Evolutionary conservation across 495 filamentous ascomycete genomes (phyloP), one percentile per base, ranked within the genome.

Genomic region (Aspergillus biplanus): DNA sequence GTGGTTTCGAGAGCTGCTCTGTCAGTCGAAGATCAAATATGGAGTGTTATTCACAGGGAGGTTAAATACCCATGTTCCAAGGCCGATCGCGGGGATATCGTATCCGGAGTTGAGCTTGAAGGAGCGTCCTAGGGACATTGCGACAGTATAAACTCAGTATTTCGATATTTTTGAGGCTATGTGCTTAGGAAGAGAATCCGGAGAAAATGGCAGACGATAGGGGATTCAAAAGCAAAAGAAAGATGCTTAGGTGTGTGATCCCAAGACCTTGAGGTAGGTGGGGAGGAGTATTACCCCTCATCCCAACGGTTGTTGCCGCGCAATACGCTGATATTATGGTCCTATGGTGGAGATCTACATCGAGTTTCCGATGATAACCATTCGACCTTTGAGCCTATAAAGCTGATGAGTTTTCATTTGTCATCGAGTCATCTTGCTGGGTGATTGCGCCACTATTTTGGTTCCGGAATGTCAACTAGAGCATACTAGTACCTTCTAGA

Each of bases 1-100:
- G 70, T 7, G 75, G 78, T 59, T 80, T 75, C 48, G 80, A 78
- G 18, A 82, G 78, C 82, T 82, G 73, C 47, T 58, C 39, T 47
- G 11, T 63, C 57, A 53, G 31, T 33, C 32, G 7, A 52, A 3
- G 49, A 21, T 53, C 5, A 33, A 4, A 61, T 7, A 13, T 7
- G 50, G 34, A 35, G 37, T 31, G 7, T 31, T 9, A 31, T n/a
- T 62, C 12, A 9, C 16, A 15, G 46, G 64, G 39, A 63, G 47
- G 37, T 37, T 53, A 54, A 66, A 12, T 64, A 74, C 68, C 71
- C 71, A 76, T 57, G 73, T 75, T 0, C 71, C 73, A 37, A 74
- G 69, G 56, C 72, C 71, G 48, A 75, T 66, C 13, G 72, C 74
- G 33, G 77, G 77, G 56, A 79, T 79, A 18, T 73, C 64, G 54